Percentiles rank a stretch among this genome's conserved stretches.
phyloP scores from a whole-genome alignment of 1,284 basidiomycete genomes.

The Tylopilus sp. region DNA sequence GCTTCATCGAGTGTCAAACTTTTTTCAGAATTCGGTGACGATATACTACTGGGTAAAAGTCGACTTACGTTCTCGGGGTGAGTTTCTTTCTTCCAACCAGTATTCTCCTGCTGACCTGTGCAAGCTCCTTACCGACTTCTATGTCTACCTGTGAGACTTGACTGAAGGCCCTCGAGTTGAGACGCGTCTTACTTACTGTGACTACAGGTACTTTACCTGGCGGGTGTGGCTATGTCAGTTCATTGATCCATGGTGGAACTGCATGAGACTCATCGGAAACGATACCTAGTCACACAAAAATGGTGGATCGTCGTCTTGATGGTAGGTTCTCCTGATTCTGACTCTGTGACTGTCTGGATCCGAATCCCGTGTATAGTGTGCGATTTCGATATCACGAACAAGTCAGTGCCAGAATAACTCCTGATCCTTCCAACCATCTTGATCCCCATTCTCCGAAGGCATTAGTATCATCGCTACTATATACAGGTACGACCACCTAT shows the following conservation, averaged over 20 bases:
- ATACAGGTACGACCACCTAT: slow-evolving; percentile 26
- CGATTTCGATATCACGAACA: slow-evolving; percentile 36
- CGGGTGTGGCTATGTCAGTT: slow-evolving; percentile 44
- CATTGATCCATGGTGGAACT: not conserved
- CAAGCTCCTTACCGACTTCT: slow-evolving; percentile 41
- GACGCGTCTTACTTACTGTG: not conserved
- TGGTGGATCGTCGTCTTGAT: slow-evolving; percentile 34
- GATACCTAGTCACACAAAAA: slow-evolving; percentile 27
- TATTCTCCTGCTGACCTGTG: slow-evolving; percentile 12
- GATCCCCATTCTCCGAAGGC: slow-evolving; percentile 10
- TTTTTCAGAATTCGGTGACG: not conserved
- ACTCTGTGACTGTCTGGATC: slow-evolving; percentile 2
- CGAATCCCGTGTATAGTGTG: slow-evolving; percentile 12
- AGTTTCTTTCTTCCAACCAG: not conserved
- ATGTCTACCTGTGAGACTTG: slow-evolving; percentile 40
- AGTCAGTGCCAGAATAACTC: slow-evolving; percentile 14
- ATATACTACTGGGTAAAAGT: slow-evolving; percentile 13
- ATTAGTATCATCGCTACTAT: slow-evolving; percentile 29
- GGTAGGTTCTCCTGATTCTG: slow-evolving; percentile 15
- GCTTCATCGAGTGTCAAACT: not conserved
- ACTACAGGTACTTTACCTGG: slow-evolving; percentile 42
- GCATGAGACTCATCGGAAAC: slow-evolving; percentile 3
- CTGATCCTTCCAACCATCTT: not conserved
- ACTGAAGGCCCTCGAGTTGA: not conserved
- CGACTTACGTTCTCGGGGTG: slow-evolving; percentile 36